Percentiles rank a stretch among this genome's conserved stretches.
These are phyloP conservation scores for Boletus eberwhitei DNA, from an alignment of 768 basidiomycete genomes.

Conservation along the genomic window DNA sequence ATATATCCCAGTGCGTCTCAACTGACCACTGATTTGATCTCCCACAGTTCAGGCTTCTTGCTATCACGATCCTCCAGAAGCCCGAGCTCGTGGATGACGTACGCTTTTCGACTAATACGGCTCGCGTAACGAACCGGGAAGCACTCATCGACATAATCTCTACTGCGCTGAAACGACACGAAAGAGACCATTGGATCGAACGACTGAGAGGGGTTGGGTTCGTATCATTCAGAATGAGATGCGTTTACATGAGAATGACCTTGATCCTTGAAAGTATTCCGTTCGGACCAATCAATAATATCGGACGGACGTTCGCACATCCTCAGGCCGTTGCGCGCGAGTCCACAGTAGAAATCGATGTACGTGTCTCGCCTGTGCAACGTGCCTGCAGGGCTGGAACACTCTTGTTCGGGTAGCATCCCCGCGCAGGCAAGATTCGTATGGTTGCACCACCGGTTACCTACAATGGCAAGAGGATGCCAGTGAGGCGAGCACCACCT, in stretches of 20 bases:
- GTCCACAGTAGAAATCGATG: constrained; percentile 75
- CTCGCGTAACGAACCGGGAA: constrained; percentile 71
- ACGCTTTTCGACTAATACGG: constrained; percentile 69
- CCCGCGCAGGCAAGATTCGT: constrained; percentile 71
- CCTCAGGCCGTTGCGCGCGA: constrained; percentile 78
- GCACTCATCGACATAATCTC: constrained; percentile 70
- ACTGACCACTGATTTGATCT: constrained; percentile 11
- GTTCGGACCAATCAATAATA: constrained; percentile 90
- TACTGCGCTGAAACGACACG: constrained; percentile 49
- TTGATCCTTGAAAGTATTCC: constrained; percentile 52
- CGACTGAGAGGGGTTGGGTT: constrained; percentile 77
- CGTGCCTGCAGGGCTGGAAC: constrained; percentile 11
- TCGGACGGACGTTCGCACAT: constrained; percentile 85
- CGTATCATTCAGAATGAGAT: constrained; percentile 22
- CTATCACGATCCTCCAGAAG: constrained; percentile 56
- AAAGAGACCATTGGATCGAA: constrained; percentile 72
- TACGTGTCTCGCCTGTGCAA: constrained; percentile 41
- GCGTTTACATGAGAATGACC: constrained; percentile 8
- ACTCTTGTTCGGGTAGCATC: constrained; percentile 47
- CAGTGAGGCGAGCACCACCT: constrained; percentile 74
- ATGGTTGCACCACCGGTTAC: constrained; percentile 77
- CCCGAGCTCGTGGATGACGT: constrained; percentile 59
- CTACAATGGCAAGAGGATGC: constrained; percentile 79
- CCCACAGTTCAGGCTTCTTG: constrained; percentile 66
- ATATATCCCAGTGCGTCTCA: background rate